Conservation (phyloP, 176 grass and related monocot species). For the Rhynchospora tenuis region DNA sequence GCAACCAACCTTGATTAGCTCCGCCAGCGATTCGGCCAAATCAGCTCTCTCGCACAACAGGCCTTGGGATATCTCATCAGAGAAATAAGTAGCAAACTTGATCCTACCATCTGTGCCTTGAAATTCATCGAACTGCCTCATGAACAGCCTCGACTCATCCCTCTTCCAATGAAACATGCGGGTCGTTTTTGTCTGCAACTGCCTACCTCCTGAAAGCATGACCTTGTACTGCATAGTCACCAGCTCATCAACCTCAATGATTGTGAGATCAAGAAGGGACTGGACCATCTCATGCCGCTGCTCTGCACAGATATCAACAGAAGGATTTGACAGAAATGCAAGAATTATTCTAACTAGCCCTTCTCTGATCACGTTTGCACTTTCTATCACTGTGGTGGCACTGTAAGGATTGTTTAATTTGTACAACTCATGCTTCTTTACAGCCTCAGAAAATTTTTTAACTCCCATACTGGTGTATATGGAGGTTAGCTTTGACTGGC, state of each 20-base stretch:
- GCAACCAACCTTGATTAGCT: conserved; percentile 40
- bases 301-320: conserved; percentile 23
- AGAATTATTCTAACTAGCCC: conserved; percentile 38
- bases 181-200: conserved; percentile 8
- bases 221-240: conserved; percentile 42
- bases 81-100: conserved; percentile 38
- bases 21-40: conserved; percentile 27
- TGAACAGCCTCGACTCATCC: conserved; percentile 27
- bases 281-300: conserved; percentile 31
- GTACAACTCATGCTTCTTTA: conserved; percentile 27
- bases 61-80: conserved; percentile 41
- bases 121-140: conserved; percentile 1
- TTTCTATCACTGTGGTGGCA: background rate
- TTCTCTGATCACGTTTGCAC: conserved; percentile 9
- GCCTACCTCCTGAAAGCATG: conserved; percentile 4
- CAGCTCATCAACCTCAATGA: conserved; percentile 23
- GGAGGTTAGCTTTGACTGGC: conserved; percentile 28
- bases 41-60: conserved; percentile 43
- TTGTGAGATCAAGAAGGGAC: conserved; percentile 27
- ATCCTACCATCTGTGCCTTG: conserved; percentile 23
- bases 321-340: conserved; percentile 31
- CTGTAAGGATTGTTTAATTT: background rate
- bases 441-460: conserved; percentile 39
- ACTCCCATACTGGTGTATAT: conserved; percentile 44
- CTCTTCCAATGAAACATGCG: conserved; percentile 46